phyloP scores from a whole-genome alignment of 352 stramenopile genomes.

The Phytophthora podocarpi region DNA sequence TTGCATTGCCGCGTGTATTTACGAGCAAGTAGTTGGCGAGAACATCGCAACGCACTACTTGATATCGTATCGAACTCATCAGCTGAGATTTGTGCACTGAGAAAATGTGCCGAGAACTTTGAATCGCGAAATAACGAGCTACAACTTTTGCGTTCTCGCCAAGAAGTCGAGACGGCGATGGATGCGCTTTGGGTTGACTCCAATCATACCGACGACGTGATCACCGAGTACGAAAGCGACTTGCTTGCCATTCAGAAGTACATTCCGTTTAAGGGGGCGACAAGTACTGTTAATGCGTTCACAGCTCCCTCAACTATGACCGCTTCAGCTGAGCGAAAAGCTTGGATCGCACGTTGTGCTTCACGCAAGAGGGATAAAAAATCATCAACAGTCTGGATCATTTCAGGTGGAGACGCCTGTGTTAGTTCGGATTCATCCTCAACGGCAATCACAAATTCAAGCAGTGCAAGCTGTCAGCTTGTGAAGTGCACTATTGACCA shows the following conservation, averaged over 20 bases:
- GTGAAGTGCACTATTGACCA: slow-evolving; percentile 57
- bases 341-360: slow-evolving; percentile 60
- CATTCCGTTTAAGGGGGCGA: slow-evolving; percentile 44
- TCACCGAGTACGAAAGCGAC: background rate
- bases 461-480: slow-evolving; percentile 48
- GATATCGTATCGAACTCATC: slow-evolving; percentile 25
- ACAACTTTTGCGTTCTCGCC: slow-evolving; percentile 11
- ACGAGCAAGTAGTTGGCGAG: slow-evolving; percentile 9
- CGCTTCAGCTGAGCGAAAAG: slow-evolving; percentile 20
- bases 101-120: slow-evolving; percentile 18
- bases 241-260: slow-evolving; percentile 54
- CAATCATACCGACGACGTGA: background rate
- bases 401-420: slow-evolving; percentile 37
- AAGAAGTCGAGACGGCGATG: slow-evolving; percentile 26
- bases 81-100: slow-evolving; percentile 29
- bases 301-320: background rate
- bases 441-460: slow-evolving; percentile 26
- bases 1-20: slow-evolving; percentile 28
- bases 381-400: slow-evolving; percentile 58
- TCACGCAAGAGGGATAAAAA: slow-evolving; percentile 59
- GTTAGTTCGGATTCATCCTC: background rate
- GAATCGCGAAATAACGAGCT: slow-evolving; percentile 27
- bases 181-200: slow-evolving; percentile 21
- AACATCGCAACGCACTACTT: slow-evolving; percentile 16
- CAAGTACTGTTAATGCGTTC: slow-evolving; percentile 1